A percentile compares a stretch with the other conserved stretches of the same genome.
Evolutionary conservation across 2,329 filamentous ascomycete species (phyloP).

Genomic region (Penicillium nordicum): DNA sequence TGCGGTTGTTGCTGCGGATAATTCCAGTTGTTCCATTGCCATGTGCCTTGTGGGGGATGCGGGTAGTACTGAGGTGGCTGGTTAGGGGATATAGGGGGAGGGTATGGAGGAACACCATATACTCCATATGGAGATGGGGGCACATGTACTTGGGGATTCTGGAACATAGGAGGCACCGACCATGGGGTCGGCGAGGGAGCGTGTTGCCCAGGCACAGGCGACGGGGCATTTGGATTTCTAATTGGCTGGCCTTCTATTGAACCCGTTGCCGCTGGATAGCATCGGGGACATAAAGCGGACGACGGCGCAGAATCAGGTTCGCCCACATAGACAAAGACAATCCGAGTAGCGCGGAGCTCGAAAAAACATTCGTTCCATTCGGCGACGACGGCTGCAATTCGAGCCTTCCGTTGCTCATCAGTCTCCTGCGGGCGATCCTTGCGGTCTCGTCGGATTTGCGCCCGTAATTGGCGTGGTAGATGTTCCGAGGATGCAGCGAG

Average conservation of each 20-base stretch:
- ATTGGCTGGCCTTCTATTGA: conserved; percentile 9
- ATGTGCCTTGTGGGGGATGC: conserved; percentile 24
- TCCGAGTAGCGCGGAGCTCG: conserved; percentile 32
- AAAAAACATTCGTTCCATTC: conserved; percentile 48
- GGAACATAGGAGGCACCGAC: conserved; percentile 13
- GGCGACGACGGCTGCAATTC: conserved; percentile 38
- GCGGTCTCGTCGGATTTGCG: conserved; percentile 41
- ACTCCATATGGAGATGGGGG: conserved; percentile 12
- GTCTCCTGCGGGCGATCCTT: conserved; percentile 44
- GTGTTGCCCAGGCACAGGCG: conserved; percentile 13
- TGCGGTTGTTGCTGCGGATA: conserved; percentile 25
- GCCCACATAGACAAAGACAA: conserved; percentile 36
- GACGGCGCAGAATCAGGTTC: conserved; percentile 31
- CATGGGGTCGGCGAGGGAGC: conserved; percentile 13
- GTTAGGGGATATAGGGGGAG: conserved; percentile 10
- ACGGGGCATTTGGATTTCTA: conserved; percentile 8
- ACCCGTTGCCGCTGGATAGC: conserved; percentile 39
- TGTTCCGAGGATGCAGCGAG: conserved; percentile 36
- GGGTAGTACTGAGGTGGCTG: conserved; percentile 26
- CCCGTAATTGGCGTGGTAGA: conserved; percentile 38
- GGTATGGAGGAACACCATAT: conserved; percentile 24
- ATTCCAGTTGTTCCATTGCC: conserved; percentile 28
- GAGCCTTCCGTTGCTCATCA: conserved; percentile 38
- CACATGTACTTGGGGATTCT: conserved; percentile 7
- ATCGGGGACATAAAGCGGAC: conserved; percentile 40